Evolutionary conservation across 179 eudicot species (phyloP).

Genomic region (Patellifolia procumbens): DNA sequence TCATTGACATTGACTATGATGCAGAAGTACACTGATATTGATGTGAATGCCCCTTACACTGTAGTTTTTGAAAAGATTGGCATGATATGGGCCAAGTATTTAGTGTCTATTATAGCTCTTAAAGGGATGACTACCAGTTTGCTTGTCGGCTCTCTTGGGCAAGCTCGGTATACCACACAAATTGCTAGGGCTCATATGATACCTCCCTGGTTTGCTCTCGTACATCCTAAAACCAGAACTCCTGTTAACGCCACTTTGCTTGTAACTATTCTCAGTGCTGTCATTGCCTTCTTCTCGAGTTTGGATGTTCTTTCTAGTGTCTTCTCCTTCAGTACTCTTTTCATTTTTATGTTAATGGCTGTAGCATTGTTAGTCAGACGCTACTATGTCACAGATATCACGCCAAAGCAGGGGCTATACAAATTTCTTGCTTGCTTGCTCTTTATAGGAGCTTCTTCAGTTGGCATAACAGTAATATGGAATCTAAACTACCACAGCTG

Average conservation of each 20-base stretch:
- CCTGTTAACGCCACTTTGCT: constrained; percentile 78
- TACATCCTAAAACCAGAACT: constrained; percentile 83
- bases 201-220: constrained; percentile 82
- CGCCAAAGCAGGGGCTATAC: constrained; percentile 40
- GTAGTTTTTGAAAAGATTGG: constrained; percentile 70
- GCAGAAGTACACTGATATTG: too few species aligned
- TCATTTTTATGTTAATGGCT: constrained; percentile 94
- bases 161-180: constrained; percentile 88
- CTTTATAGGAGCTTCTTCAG: constrained; percentile 52
- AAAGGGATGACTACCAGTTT: constrained; percentile 93
- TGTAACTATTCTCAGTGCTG: constrained; percentile 56
- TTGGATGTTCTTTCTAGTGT: constrained; percentile 84
- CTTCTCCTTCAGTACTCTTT: constrained; percentile 74
- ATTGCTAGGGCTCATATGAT: constrained; percentile 92
- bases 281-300: constrained; percentile 73
- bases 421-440: constrained; percentile 53
- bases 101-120: constrained; percentile 67
- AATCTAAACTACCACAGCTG: constrained; percentile 43
- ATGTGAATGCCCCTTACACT: too few species aligned
- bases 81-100: constrained; percentile 86
- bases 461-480: constrained; percentile 61
- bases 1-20: too few species aligned
- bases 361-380: constrained; percentile 84
- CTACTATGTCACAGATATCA: constrained; percentile 64
- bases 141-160: constrained; percentile 83